A percentile compares a stretch with the other conserved stretches of the same genome.
Conservation (phyloP, 257 asterid genomes). For the Fraxinus excelsior region DNA sequence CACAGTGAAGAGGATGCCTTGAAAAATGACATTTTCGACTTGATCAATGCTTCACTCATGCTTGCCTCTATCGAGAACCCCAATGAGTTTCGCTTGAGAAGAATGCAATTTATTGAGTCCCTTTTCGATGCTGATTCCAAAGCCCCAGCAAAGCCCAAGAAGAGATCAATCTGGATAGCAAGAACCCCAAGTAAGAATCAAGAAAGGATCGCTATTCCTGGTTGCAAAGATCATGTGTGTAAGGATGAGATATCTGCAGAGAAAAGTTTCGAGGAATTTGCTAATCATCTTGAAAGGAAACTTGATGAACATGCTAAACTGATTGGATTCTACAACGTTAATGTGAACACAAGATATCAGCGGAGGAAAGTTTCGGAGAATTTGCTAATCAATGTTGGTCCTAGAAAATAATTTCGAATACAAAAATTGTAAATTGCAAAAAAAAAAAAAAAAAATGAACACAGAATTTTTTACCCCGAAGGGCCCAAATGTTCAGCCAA, state of each 20-base stretch:
- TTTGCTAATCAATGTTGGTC: too few relatives aligned
- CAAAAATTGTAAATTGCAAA: too few relatives aligned
- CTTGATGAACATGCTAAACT: background rate
- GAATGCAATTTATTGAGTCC: background rate
- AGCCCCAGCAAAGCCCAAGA: background rate
- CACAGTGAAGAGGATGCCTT: too few relatives aligned
- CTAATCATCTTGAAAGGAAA: background rate
- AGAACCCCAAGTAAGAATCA: background rate
- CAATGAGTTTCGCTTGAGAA: background rate
- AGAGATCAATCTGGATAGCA: background rate
- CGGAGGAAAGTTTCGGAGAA: too few relatives aligned
- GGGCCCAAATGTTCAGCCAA: too few relatives aligned
- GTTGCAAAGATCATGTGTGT: background rate
- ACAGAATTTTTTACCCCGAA: too few relatives aligned
- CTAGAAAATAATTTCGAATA: too few relatives aligned
- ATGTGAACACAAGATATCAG: too few relatives aligned
- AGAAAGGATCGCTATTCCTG: background rate
- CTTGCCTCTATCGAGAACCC: background rate
- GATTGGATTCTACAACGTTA: too few relatives aligned
- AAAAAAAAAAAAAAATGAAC: too few relatives aligned
- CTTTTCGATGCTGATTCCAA: background rate
- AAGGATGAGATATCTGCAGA: background rate
- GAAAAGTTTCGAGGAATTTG: background rate
- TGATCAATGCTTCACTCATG: background rate
- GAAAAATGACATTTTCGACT: background rate